A percentile compares a stretch with the other conserved stretches of the same genome.
Conservation (phyloP, 2,329 filamentous ascomycete species). For the Ascochyta viciae-villosae region DNA sequence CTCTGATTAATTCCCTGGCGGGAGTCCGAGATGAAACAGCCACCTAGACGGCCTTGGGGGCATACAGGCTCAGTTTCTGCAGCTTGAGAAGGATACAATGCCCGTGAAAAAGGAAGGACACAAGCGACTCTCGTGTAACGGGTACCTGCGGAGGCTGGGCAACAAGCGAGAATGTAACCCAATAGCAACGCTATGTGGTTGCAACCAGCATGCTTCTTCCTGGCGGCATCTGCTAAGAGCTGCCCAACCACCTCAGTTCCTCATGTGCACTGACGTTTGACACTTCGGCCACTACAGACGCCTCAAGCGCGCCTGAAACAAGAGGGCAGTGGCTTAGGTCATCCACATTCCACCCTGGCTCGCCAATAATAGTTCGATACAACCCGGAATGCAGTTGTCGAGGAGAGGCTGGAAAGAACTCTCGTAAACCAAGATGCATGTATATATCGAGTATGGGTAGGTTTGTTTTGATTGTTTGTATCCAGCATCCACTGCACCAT, state of each 20-base stretch:
- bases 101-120: constrained; percentile 16
- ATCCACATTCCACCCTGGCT: constrained; percentile 43
- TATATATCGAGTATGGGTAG: constrained; percentile 48
- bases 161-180: constrained; percentile 26
- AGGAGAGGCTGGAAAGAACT: constrained; percentile 45
- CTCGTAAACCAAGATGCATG: constrained; percentile 26
- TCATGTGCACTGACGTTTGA: constrained; percentile 22
- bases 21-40: not conserved
- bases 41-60: not conserved
- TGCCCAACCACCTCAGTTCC: constrained; percentile 35
- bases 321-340: constrained; percentile 38
- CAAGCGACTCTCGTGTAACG: constrained; percentile 23
- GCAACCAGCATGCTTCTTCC: constrained; percentile 37
- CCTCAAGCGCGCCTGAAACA: constrained; percentile 35
- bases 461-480: constrained; percentile 45
- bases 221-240: constrained; percentile 25
- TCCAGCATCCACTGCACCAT: constrained; percentile 32
- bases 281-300: constrained; percentile 23
- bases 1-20: not conserved
- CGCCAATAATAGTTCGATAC: constrained; percentile 44
- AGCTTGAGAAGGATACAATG: constrained; percentile 10
- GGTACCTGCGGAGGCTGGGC: constrained; percentile 24
- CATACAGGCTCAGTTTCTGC: not conserved
- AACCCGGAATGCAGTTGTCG: constrained; percentile 41
- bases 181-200: constrained; percentile 25